Conservation (phyloP, 257 asterid species). For the Solanum bulbocastanum region DNA sequence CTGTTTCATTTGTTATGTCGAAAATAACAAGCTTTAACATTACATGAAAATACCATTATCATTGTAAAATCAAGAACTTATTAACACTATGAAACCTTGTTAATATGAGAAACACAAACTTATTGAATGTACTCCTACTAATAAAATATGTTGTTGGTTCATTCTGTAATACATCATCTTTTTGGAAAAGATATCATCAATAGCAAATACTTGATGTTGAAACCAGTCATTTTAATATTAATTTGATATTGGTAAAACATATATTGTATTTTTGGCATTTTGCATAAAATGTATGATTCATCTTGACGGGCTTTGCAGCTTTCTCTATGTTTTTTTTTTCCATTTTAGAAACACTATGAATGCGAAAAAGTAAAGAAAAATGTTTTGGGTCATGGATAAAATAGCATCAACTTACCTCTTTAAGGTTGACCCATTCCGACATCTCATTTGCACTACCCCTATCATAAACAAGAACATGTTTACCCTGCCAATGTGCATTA, state of each 20-base stretch:
- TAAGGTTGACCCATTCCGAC: background rate
- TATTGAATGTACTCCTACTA: background rate
- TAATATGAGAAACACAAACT: background rate
- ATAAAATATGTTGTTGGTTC: background rate
- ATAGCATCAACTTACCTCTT: background rate
- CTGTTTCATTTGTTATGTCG: background rate
- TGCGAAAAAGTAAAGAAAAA: background rate
- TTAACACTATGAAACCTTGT: background rate
- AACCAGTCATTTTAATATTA: too few relatives aligned
- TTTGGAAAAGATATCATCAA: too few relatives aligned
- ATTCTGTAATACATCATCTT: too few relatives aligned
- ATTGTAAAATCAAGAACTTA: background rate
- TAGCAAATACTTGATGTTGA: too few relatives aligned
- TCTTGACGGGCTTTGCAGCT: background rate
- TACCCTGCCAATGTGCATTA: background rate
- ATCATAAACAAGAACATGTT: background rate
- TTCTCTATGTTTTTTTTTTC: too few relatives aligned
- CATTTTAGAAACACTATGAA: background rate
- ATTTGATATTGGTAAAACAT: background rate
- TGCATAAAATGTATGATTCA: background rate
- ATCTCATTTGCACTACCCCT: background rate
- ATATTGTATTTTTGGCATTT: background rate
- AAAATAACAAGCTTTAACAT: background rate
- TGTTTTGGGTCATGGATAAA: background rate
- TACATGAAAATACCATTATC: background rate